These are phyloP conservation scores for Plectosphaerella sp. DNA, from an alignment of 2,329 filamentous ascomycete genomes.

Conservation along the genomic window DNA sequence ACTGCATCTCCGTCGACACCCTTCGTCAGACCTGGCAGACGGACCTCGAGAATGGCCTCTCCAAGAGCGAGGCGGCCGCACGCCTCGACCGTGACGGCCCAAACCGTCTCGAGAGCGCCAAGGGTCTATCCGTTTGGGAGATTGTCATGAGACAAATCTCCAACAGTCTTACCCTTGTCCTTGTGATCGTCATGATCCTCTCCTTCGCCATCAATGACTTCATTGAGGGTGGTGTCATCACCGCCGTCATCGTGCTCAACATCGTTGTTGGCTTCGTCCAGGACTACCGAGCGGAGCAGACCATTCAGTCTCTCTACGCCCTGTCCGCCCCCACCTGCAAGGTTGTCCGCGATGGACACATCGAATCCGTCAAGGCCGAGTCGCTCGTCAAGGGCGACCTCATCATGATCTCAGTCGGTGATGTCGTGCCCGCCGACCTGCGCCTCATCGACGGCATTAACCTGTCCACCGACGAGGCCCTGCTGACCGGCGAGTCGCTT, in stretches of 20 bases:
- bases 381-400: slow-evolving; percentile 63
- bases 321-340: slow-evolving; percentile 56
- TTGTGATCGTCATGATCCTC: slow-evolving; percentile 69
- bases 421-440: slow-evolving; percentile 67
- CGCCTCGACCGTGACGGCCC: slow-evolving; percentile 63
- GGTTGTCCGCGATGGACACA: slow-evolving; percentile 49
- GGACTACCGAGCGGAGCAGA: slow-evolving; percentile 58
- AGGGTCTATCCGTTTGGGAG: slow-evolving; percentile 68
- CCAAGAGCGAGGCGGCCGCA: slow-evolving; percentile 55
- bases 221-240: slow-evolving; percentile 59
- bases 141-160: slow-evolving; percentile 74
- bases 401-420: slow-evolving; percentile 57
- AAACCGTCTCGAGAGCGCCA: slow-evolving; percentile 68
- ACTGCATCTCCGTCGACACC: slow-evolving; percentile 17
- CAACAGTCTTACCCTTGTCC: slow-evolving; percentile 71
- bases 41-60: slow-evolving; percentile 55
- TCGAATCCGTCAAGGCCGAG: slow-evolving; percentile 49
- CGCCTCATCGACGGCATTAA: slow-evolving; percentile 65
- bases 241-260: slow-evolving; percentile 63
- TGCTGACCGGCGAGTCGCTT: slow-evolving; percentile 69
- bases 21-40: slow-evolving; percentile 33
- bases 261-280: slow-evolving; percentile 60
- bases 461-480: slow-evolving; percentile 69
- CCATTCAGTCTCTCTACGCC: slow-evolving; percentile 56
- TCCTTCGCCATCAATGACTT: slow-evolving; percentile 63